Evolutionary conservation across 148 eudicot species (phyloP), one percentile per base, ranked within the genome.

Genomic region (Euryodendron excelsum): DNA sequence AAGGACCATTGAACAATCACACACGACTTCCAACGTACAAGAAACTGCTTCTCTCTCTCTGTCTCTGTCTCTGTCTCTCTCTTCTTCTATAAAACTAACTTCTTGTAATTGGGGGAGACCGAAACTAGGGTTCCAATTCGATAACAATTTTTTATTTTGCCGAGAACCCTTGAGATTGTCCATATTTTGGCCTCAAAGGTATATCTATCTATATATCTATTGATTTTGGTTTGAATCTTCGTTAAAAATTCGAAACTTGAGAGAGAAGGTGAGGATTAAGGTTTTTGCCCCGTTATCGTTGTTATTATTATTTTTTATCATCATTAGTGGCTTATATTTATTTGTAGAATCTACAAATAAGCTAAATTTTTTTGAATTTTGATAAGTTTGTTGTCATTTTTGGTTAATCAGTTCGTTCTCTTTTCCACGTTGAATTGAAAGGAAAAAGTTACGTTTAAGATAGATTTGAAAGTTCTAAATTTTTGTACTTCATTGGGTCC

Each of bases 41-140:
- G 74, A 47, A 70, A 70, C 77, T 55, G 20, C 12, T 39, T 23
- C 50, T 72, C 76, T 53, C 45, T 12, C 20, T 44, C 73, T 23
- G 7, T 5, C 68, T 63, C 21, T 61, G 4, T 20, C 25, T 11
- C 21, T 50, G 13, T 52, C 56, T 52, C 21, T 50, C 55, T 39
- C 44, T 39, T 39, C 5, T 41, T 9, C 45, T 41, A 41, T 41
- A n/a, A n/a, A n/a, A 34, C 59, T 45, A 61, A 72, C 52, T 41
- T 60, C 36, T 74, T 23, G n/a, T 48, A 30, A 48, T 7, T 27
- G 61, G 50, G n/a, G 56, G 50, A 44, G 44, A 41, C 7, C 5
- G 45, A 72, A 52, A 72, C 28, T 21, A 18, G 53, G 68, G 47
- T 73, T 41, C 77, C 34, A 60, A 1, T 60, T 33, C 9, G 18